Percentiles rank a stretch among this genome's conserved stretches.
Conservation (phyloP, 257 asterid species). For the Voacanga thouarsii region DNA sequence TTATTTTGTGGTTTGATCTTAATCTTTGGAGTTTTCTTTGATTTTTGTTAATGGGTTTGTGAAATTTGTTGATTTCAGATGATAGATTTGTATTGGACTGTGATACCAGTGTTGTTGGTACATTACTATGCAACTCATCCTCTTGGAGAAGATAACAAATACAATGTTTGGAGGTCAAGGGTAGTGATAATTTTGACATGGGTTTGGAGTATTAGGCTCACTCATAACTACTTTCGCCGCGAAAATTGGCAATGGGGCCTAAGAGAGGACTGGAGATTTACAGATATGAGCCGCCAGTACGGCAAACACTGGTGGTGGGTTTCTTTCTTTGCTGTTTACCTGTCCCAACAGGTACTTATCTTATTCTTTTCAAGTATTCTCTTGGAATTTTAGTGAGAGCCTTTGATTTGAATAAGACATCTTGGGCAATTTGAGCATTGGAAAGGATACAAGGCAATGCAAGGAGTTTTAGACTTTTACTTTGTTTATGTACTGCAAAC, state of each 20-base stretch:
- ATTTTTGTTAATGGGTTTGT: constrained; percentile 10
- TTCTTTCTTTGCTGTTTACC: constrained; percentile 76
- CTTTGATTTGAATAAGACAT: not conserved
- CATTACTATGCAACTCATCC: constrained; percentile 71
- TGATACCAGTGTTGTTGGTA: constrained; percentile 68
- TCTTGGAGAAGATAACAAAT: constrained; percentile 25
- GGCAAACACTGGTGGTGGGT: constrained; percentile 91
- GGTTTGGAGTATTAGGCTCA: constrained; percentile 81
- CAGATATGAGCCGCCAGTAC: constrained; percentile 59
- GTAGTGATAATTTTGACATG: constrained; percentile 59
- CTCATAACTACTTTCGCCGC: constrained; percentile 91
- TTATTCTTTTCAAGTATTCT: not conserved
- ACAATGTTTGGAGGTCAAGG: constrained; percentile 57
- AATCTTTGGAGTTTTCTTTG: not conserved
- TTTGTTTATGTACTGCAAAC: not conserved
- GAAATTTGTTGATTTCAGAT: constrained; percentile 45
- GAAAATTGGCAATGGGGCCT: constrained; percentile 95
- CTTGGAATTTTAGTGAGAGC: too few species aligned
- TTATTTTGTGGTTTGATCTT: not conserved
- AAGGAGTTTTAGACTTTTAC: not conserved
- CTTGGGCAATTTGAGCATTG: not conserved
- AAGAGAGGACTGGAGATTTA: constrained; percentile 90
- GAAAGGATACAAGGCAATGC: too few species aligned
- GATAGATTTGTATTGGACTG: constrained; percentile 95
- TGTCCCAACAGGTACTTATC: constrained; percentile 69